Percentiles rank a stretch among this genome's conserved stretches.
These are phyloP conservation scores for Auricularia sp. DNA, from an alignment of 768 basidiomycete species.

Conservation along the genomic window DNA sequence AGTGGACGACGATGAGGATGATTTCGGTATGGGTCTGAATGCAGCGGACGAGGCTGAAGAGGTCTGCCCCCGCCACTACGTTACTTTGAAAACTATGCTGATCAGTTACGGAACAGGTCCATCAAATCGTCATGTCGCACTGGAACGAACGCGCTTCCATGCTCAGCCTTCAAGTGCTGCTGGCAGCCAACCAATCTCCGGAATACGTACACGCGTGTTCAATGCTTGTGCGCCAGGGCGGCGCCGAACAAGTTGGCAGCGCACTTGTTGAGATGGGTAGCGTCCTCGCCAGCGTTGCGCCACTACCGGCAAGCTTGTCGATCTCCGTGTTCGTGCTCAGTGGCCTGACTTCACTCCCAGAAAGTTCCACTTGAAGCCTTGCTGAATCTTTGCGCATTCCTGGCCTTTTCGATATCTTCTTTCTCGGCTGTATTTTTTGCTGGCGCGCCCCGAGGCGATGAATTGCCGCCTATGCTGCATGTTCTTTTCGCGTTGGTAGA, in stretches of 20 bases:
- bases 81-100: background rate
- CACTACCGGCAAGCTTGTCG: constrained; percentile 12
- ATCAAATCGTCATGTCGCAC: background rate
- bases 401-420: background rate
- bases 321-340: too few species aligned
- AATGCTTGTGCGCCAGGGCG: background rate
- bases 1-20: background rate
- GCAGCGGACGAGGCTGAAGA: background rate
- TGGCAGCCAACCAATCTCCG: background rate
- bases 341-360: too few species aligned
- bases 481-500: background rate
- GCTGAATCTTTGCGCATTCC: background rate
- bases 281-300: constrained; percentile 9
- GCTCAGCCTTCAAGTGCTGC: background rate
- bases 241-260: background rate
- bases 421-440: background rate
- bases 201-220: background rate
- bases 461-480: background rate
- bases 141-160: background rate
- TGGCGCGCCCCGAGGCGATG: background rate
- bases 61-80: background rate
- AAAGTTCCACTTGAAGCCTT: background rate
- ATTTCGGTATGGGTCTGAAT: background rate
- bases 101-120: background rate
- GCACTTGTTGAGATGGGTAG: constrained; percentile 15